A percentile compares a stretch with the other conserved stretches of the same genome.
These are phyloP conservation scores for Chrysoporthe puriensis DNA, from an alignment of 2,329 filamentous ascomycete species.

Conservation along the genomic window DNA sequence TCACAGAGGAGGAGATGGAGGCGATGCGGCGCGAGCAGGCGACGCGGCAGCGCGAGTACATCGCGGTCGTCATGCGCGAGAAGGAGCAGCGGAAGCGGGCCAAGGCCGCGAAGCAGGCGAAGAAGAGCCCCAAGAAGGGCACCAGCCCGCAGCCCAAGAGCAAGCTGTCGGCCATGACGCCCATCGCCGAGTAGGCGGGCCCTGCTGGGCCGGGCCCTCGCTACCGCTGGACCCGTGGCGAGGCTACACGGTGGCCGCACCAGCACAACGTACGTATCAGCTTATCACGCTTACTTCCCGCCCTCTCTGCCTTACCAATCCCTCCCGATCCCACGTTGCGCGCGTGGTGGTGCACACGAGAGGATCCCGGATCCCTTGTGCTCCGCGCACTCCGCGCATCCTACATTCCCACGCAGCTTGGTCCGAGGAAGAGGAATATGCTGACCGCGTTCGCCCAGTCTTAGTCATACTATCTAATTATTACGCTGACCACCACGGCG, in stretches of 20 bases:
- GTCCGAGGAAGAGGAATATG: constrained; percentile 11
- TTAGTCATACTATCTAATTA: constrained; percentile 23
- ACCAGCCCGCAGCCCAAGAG: constrained; percentile 43
- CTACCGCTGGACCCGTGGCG: constrained; percentile 17
- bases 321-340: constrained; percentile 21
- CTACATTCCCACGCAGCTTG: background rate
- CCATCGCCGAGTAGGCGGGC: constrained; percentile 56
- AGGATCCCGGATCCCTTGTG: constrained; percentile 12
- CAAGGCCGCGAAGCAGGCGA: constrained; percentile 45
- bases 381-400: constrained; percentile 15
- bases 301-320: constrained; percentile 12
- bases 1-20: constrained; percentile 53
- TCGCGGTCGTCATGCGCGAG: constrained; percentile 55
- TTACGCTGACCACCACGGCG: constrained; percentile 20
- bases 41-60: constrained; percentile 55
- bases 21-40: constrained; percentile 55
- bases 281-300: constrained; percentile 15
- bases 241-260: constrained; percentile 17
- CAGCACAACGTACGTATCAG: constrained; percentile 28
- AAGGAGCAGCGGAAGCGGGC: constrained; percentile 54
- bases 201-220: constrained; percentile 34
- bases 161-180: constrained; percentile 55
- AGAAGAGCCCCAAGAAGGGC: constrained; percentile 45
- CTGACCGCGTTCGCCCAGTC: constrained; percentile 25
- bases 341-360: constrained; percentile 14